Conservation (phyloP, 2,329 filamentous ascomycete species). For the Pyrenophora seminiperda region DNA sequence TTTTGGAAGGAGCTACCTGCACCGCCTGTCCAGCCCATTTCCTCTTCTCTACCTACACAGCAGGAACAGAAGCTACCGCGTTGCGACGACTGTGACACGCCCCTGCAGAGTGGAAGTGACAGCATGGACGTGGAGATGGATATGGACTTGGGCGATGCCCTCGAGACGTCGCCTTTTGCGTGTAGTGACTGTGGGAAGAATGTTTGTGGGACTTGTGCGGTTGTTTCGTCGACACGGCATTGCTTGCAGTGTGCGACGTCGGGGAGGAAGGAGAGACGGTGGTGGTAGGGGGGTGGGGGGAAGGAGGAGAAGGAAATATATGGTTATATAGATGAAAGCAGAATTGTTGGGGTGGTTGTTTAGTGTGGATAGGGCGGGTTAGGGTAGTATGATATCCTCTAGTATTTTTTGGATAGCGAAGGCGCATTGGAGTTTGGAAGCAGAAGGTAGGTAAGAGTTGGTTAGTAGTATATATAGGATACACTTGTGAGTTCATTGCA, state of each 20-base stretch:
- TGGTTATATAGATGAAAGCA: too few relatives aligned
- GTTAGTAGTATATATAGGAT: too few relatives aligned
- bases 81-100: conserved; percentile 54
- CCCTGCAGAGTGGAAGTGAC: conserved; percentile 35
- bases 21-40: conserved; percentile 32
- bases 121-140: conserved; percentile 50
- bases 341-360: too few relatives aligned
- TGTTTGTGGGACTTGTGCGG: conserved; percentile 52
- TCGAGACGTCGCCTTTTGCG: conserved; percentile 37
- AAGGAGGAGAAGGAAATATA: too few relatives aligned
- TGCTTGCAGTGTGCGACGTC: conserved; percentile 51
- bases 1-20: conserved; percentile 53
- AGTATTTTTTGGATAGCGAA: background rate
- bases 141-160: conserved; percentile 34
- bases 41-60: conserved; percentile 21
- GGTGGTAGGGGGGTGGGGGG: conserved; percentile 16
- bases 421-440: background rate
- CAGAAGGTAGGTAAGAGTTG: too few relatives aligned
- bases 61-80: conserved; percentile 23
- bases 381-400: conserved; percentile 2
- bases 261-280: conserved; percentile 17
- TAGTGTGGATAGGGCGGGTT: background rate
- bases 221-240: conserved; percentile 44
- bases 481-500: too few relatives aligned
- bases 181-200: conserved; percentile 48